Percentiles rank a stretch among this genome's conserved stretches.
These are phyloP conservation scores for Allantophomopsis lycopodina DNA, from an alignment of 2,329 filamentous ascomycete genomes.

Conservation along the genomic window DNA sequence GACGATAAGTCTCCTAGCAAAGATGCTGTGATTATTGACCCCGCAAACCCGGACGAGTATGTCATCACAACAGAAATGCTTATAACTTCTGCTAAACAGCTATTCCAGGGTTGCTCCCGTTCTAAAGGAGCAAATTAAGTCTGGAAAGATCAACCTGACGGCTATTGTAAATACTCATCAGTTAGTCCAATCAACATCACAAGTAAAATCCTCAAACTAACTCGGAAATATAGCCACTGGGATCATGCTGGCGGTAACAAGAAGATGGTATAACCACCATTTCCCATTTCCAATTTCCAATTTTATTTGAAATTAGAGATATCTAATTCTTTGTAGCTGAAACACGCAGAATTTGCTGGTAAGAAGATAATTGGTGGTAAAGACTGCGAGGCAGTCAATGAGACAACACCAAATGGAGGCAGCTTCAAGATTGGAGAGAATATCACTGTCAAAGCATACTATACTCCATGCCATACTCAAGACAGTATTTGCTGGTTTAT, in stretches of 20 bases:
- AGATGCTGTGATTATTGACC: constrained; percentile 68
- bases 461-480: constrained; percentile 96
- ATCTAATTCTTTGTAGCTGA: constrained; percentile 6
- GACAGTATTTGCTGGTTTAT: constrained; percentile 95
- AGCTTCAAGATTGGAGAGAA: constrained; percentile 64
- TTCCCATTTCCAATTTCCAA: background rate
- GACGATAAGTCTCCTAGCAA: constrained; percentile 54
- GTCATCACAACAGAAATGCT: constrained; percentile 11
- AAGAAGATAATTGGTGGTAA: constrained; percentile 74
- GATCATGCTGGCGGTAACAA: constrained; percentile 91
- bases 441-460: constrained; percentile 74
- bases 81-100: constrained; percentile 2
- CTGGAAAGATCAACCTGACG: constrained; percentile 65
- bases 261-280: constrained; percentile 43
- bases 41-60: constrained; percentile 66
- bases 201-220: constrained; percentile 1
- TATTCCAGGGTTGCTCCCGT: constrained; percentile 39
- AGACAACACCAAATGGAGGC: constrained; percentile 61
- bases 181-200: constrained; percentile 36
- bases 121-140: constrained; percentile 59
- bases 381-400: constrained; percentile 68
- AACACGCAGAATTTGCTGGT: constrained; percentile 12
- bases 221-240: constrained; percentile 50
- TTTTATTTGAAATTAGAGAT: too few species aligned
- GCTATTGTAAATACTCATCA: constrained; percentile 96